Base-by-base conservation (phyloP, 306 rosid genomes). In the Benincasa hispida region DNA sequence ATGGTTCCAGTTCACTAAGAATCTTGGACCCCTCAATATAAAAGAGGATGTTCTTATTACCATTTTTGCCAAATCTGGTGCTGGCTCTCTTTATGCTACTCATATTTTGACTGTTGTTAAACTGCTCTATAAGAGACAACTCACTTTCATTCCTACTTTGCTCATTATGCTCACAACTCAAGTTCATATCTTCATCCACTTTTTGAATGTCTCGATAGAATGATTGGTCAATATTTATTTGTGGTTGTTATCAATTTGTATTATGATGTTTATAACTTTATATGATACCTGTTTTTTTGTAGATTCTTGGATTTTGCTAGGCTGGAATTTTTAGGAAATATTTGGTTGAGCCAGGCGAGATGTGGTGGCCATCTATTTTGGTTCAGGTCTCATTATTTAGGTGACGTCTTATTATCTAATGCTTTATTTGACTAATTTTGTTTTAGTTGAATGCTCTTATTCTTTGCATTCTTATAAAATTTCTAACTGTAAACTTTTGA, bases 31-130 rank as follows among this genome's bases (percentile, higher is more conserved):
- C 8, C 91, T 93, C 73, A 93, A 91, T 78, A 62, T 91, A 25
- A 93, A 93, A 77, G 97, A 93, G 51, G 96, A 93, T 79, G 98
- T 93, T 67, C 85, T 93, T 35, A 93, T 91, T 13, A 93, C 97
- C 12, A 91, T 93, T 25, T 91, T 93, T 75, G 98, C 97, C 2
- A 91, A 91, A 75, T 81, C 96, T 1, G 98, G 97, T 24, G 91
- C 88, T 34, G 92, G 96, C 1, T 19, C 81, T 1, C 91, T 90
- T 66, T 90, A 86, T 65, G 92, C 96, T 19, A 81, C 91, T 72
- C 98, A 93, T 86, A 82, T 93, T 75, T 83, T 93, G 86, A 81
- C 86, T 66, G 93, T 97, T 2, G 97, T 93, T 30, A 89, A 88
- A 89, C 86, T 91, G 48, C 73, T 87, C 10, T 93, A 89, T 63